Evolutionary conservation across 257 asterid genomes (phyloP).

Genomic region (Scutellaria minor): DNA sequence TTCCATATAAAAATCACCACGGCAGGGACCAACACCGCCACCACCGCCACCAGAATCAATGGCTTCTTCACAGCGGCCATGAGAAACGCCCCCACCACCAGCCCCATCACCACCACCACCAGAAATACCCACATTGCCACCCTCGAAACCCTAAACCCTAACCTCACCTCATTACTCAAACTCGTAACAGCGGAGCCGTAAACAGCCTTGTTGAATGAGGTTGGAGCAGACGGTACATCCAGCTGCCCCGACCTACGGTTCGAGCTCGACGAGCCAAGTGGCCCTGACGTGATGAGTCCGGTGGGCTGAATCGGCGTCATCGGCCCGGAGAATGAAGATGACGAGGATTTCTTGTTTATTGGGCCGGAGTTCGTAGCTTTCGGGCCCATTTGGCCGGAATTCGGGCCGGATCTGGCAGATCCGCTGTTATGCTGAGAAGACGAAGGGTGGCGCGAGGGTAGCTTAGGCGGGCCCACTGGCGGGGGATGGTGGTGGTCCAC

Average conservation of each 20-base stretch:
- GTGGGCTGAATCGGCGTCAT: slow-evolving; percentile 88
- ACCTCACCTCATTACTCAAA: slow-evolving; percentile 54
- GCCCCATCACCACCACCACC: slow-evolving; percentile 77
- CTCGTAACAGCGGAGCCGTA: slow-evolving; percentile 85
- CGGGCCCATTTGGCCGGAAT: slow-evolving; percentile 63
- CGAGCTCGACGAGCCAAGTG: slow-evolving; percentile 53
- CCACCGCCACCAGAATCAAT: slow-evolving; percentile 66
- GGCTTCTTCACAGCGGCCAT: slow-evolving; percentile 80
- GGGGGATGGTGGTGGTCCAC: slow-evolving; percentile 61
- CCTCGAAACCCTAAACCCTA: slow-evolving; percentile 82
- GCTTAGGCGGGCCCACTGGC: slow-evolving; percentile 51
- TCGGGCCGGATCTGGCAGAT: slow-evolving; percentile 90
- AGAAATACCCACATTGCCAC: slow-evolving; percentile 85
- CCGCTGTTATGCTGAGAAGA: slow-evolving; percentile 74
- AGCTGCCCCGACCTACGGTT: slow-evolving; percentile 73
- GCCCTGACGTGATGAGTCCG: slow-evolving; percentile 82
- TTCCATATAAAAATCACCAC: slow-evolving; percentile 66
- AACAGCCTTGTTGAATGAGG: slow-evolving; percentile 52
- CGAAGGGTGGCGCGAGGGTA: slow-evolving; percentile 63
- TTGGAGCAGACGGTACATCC: slow-evolving; percentile 51
- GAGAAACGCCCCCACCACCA: slow-evolving; percentile 82
- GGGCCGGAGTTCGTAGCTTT: slow-evolving; percentile 68
- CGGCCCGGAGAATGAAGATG: slow-evolving; percentile 86
- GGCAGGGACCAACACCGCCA: slow-evolving; percentile 50
- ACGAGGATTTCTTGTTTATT: slow-evolving; percentile 64